A percentile compares a stretch with the other conserved stretches of the same genome.
These are phyloP conservation scores for Haberlea rhodopensis DNA, from an alignment of 257 asterid genomes.

Conservation along the genomic window DNA sequence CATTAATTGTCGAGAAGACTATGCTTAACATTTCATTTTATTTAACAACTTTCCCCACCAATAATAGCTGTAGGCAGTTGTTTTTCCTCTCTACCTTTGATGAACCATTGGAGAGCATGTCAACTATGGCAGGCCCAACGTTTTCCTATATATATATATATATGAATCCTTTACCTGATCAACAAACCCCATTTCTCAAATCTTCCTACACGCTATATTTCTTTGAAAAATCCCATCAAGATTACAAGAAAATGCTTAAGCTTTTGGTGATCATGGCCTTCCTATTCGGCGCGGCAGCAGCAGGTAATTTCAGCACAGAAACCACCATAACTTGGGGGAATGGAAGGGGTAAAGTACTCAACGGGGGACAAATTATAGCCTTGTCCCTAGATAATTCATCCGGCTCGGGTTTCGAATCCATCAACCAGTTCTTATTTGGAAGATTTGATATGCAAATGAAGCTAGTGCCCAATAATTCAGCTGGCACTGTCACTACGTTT, in stretches of 20 bases:
- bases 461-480: conserved; percentile 60
- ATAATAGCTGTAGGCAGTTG: conserved; percentile 4
- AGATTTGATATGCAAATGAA: conserved; percentile 62
- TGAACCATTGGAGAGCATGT: conserved; percentile 16
- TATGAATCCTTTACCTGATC: not conserved
- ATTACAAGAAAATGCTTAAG: conserved; percentile 19
- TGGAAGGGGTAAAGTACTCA: conserved; percentile 34
- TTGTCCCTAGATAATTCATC: conserved; percentile 55
- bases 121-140: conserved; percentile 22
- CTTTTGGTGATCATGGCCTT: conserved; percentile 30
- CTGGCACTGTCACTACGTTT: conserved; percentile 74
- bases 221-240: not conserved
- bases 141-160: conserved; percentile 25
- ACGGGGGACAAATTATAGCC: conserved; percentile 46
- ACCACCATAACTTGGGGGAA: conserved; percentile 47
- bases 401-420: conserved; percentile 68
- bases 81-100: not conserved
- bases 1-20: not conserved
- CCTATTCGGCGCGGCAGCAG: conserved; percentile 36
- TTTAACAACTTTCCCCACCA: not conserved
- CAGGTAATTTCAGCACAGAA: conserved; percentile 55
- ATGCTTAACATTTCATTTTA: not conserved
- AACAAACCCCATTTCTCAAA: conserved; percentile 4
- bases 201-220: not conserved
- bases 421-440: conserved; percentile 39